Percentiles rank a stretch among this genome's conserved stretches.
Conservation (phyloP, 2,329 filamentous ascomycete species). For the Fusarium mundagurra region DNA sequence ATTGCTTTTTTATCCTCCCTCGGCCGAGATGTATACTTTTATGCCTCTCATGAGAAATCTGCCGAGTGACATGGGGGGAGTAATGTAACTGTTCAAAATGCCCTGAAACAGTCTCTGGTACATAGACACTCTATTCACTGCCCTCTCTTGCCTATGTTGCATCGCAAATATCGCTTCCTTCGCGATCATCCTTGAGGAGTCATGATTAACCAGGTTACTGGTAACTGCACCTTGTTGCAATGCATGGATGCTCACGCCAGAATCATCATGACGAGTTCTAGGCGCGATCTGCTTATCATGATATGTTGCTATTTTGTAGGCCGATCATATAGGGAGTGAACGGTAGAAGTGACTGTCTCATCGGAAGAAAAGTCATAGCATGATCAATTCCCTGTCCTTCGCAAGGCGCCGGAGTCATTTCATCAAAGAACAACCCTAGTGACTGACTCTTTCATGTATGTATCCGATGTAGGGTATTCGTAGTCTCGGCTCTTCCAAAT, state of each 20-base stretch:
- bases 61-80: background rate
- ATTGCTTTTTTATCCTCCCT: background rate
- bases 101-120: conserved; percentile 6
- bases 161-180: conserved; percentile 12
- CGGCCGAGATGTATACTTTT: background rate
- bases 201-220: background rate
- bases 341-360: background rate
- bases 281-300: background rate
- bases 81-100: background rate
- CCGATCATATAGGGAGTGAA: background rate
- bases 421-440: background rate
- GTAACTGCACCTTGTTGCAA: background rate
- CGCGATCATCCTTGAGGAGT: background rate
- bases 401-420: background rate
- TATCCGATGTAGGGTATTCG: background rate
- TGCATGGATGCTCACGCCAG: background rate
- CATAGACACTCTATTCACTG: background rate
- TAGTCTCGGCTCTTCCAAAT: background rate
- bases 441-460: background rate
- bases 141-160: conserved; percentile 2
- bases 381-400: background rate
- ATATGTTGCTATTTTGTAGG: background rate
- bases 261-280: background rate
- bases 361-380: background rate
- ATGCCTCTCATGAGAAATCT: background rate